These are phyloP conservation scores for Aphanomyces astaci DNA, from an alignment of 352 stramenopile genomes.

Conservation along the genomic window DNA sequence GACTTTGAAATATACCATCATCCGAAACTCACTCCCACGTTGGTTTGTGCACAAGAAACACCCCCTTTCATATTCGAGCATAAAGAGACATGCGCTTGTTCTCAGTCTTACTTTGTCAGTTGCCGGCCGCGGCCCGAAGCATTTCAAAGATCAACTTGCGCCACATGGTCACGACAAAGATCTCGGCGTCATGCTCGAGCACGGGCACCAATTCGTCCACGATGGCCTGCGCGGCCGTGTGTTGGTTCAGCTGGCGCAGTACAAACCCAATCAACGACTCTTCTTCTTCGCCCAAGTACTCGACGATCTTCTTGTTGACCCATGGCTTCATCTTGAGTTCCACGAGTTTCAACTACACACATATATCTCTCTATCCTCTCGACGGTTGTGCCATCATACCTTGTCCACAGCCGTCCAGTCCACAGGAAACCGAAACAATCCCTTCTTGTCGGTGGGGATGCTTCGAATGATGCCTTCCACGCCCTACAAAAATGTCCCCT, in stretches of 20 bases:
- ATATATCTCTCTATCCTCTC: not conserved
- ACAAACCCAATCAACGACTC: constrained; percentile 39
- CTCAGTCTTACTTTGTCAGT: constrained; percentile 4
- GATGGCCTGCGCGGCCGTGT: constrained; percentile 28
- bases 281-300: constrained; percentile 49
- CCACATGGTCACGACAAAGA: constrained; percentile 48
- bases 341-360: constrained; percentile 28
- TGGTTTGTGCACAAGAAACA: not conserved
- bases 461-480: constrained; percentile 38
- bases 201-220: constrained; percentile 34
- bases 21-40: too few species aligned
- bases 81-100: not conserved
- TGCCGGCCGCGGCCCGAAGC: constrained; percentile 19
- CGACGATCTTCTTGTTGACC: constrained; percentile 42
- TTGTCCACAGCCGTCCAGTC: constrained; percentile 34
- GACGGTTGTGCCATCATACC: not conserved
- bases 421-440: constrained; percentile 36
- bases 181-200: constrained; percentile 43
- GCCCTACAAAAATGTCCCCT: constrained; percentile 23
- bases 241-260: constrained; percentile 33
- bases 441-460: constrained; percentile 36
- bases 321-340: constrained; percentile 38
- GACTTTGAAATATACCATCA: too few species aligned
- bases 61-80: not conserved
- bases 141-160: constrained; percentile 48